phyloP scores from a whole-genome alignment of 768 basidiomycete genomes.

The Xerocomellus chrysenteron region DNA sequence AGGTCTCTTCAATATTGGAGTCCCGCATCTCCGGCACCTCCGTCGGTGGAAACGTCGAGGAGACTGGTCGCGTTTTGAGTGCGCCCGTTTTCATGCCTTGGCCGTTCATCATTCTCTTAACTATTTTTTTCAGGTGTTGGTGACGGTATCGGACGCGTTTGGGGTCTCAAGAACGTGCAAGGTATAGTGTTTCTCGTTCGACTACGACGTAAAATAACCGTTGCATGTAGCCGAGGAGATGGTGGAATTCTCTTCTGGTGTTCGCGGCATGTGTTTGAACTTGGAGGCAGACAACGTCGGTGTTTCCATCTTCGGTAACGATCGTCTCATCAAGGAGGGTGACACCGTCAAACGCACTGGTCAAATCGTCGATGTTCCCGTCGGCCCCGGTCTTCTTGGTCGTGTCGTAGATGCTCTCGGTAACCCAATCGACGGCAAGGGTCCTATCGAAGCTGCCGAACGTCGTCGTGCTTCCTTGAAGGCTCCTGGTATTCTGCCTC shows the following conservation, averaged over 20 bases:
- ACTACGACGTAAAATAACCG: slow-evolving; percentile 1
- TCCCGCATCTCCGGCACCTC: slow-evolving; percentile 93
- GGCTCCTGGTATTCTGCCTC: slow-evolving; percentile 98
- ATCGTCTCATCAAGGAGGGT: slow-evolving; percentile 99
- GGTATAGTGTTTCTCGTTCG: slow-evolving; percentile 45
- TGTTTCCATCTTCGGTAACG: slow-evolving; percentile 99
- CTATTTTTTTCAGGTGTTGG: slow-evolving; percentile 71
- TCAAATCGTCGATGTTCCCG: slow-evolving; percentile 99
- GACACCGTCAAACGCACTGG: slow-evolving; percentile 99
- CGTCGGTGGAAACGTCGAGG: slow-evolving; percentile 93
- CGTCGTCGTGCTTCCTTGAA: slow-evolving; percentile 97
- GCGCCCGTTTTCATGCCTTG: slow-evolving; percentile 34
- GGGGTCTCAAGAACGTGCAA: slow-evolving; percentile 98
- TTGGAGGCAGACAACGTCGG: slow-evolving; percentile 99
- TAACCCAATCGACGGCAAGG: slow-evolving; percentile 99
- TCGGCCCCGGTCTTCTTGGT: slow-evolving; percentile 94
- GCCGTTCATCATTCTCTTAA: slow-evolving; percentile 6
- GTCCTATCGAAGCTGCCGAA: slow-evolving; percentile 90
- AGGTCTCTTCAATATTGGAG: slow-evolving; percentile 99
- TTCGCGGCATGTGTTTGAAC: slow-evolving; percentile 99
- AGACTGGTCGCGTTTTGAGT: slow-evolving; percentile 99
- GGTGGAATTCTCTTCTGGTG: slow-evolving; percentile 99
- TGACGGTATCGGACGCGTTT: slow-evolving; percentile 99
- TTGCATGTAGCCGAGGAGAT: slow-evolving; percentile 87
- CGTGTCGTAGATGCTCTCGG: slow-evolving; percentile 99